Base-by-base conservation (phyloP, 2,329 filamentous ascomycete species). In the Mariannaea elegans region DNA sequence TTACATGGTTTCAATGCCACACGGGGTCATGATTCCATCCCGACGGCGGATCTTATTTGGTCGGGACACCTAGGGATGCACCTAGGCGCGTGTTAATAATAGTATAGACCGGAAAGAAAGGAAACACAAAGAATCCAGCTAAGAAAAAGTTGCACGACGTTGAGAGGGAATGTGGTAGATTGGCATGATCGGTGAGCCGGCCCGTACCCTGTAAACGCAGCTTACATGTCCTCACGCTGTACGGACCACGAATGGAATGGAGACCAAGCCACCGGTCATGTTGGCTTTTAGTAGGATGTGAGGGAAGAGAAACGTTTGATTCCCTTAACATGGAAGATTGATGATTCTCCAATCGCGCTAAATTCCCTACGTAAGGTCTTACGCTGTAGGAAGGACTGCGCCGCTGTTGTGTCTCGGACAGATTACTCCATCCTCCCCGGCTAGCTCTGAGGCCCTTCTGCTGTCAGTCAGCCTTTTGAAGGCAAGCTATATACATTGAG, bases 121-220 rank as follows among this genome's bases (percentile, higher is more conserved):
- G 21, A 61, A 44, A 41, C 55, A 46, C 10, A 24, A 39, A 42
- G 44, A 39, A 21, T 38, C 49, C 50, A 41, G 32, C 53, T 46
- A 65, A 65, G 41, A 65, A 27, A 27, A 4, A 47, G 42, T 44
- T 56, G 68, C 68, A 48, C 61, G 31, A 69, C 68, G 41, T 34
- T 12, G 24, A 19, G 21, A 21, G 27, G 19, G 21, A 41, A 61
- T 63, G 46, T 44, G 59, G 47, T 62, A 53, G 64, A 51, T 58
- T 64, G 62, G 55, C 64, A 61, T 59, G 53, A 47, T 65, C 46
- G 51, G 55, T 45, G 29, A 19, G 19, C 50, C 34, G 52, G 29
- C 36, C 41, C 45, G 31, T 16, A 21, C 21, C 61, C 49, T 49
- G 57, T 51, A 39, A 31, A 56, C 45, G 49, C 36, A 62, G 59